Base-by-base conservation (phyloP, 805 yeast species). In the Wickerhamiella bombiphila region DNA sequence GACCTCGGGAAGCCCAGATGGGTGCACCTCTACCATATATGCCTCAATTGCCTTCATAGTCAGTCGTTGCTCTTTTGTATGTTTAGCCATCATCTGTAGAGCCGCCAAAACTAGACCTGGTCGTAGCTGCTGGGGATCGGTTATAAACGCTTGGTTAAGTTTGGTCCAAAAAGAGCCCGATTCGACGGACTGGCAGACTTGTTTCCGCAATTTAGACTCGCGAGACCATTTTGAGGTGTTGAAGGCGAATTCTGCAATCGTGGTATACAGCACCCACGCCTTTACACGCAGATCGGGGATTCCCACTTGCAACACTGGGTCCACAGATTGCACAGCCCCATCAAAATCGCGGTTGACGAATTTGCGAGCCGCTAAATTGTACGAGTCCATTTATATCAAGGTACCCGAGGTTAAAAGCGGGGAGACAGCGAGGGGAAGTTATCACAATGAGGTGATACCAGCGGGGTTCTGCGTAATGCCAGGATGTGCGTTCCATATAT, bases 201-300 rank as follows among this genome's bases (percentile, higher is more conserved):
- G 13, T 5, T 16, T n/a, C 8, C 33, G 33, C 7, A 7, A 5
- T 30, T 17, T 19, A 6, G 22, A 5, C 5, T 14, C 15, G 9
- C 18, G 11, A n/a, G 22, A 16, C 22, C 16, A 13, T 16, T 13
- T 16, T 19, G 20, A 38, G 38, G 37, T 45, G 14, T 34, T 22
- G 20, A 44, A 38, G 14, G 48, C 46, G 20, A 42, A 39, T 22
- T 42, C 48, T 25, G 42, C 35, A 9, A 44, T 38, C 14, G 46
- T 43, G 11, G 40, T 19, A 28, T 40, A 40, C 19, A 44, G 39
- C 31, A 37, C 29, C 44, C 44, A 44, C 19, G 40, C 35, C 25
- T 25, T 22, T 13, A 16, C 22, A 7, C 20, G 19, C 13, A 32
- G 5, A 19, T 36, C 31, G 1, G 45, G 38, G n/a, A 14, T 19